phyloP scores from a whole-genome alignment of 2,329 filamentous ascomycete genomes.

The Colletotrichum tofieldiae region DNA sequence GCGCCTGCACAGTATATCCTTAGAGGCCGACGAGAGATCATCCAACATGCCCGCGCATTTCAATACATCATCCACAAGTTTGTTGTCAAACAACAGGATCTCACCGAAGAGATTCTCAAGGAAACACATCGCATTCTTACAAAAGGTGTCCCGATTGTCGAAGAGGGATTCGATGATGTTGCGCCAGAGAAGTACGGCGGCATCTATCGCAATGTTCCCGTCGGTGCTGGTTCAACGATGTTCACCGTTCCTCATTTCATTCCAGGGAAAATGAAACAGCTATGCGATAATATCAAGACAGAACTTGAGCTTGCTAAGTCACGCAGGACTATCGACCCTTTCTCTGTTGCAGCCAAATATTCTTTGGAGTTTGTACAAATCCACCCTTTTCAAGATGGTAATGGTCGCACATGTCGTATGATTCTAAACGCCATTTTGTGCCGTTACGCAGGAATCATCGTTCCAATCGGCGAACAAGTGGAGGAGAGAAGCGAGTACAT shows the following conservation, averaged over 20 bases:
- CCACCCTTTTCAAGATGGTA: conserved; percentile 46
- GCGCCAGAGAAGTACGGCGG: conserved; percentile 39
- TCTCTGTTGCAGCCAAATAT: conserved; percentile 43
- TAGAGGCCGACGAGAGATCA: neutral
- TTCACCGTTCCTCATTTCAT: conserved; percentile 43
- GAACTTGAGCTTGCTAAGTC: conserved; percentile 24
- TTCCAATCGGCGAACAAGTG: conserved; percentile 43
- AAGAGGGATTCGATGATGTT: neutral
- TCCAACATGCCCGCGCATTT: neutral
- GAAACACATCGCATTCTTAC: neutral
- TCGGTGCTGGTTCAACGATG: conserved; percentile 40
- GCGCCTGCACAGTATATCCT: neutral
- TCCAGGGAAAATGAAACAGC: conserved; percentile 39
- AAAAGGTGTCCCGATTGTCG: neutral
- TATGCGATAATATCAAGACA: conserved; percentile 38
- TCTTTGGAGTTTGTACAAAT: conserved; percentile 44
- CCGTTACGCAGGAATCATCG: conserved; percentile 44
- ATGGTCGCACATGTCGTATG: conserved; percentile 45
- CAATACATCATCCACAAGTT: neutral
- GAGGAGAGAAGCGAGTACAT: conserved; percentile 41
- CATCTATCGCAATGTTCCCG: conserved; percentile 36
- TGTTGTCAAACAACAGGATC: neutral
- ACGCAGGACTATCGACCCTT: conserved; percentile 40
- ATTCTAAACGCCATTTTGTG: conserved; percentile 46
- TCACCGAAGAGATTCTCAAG: conserved; percentile 2